Evolutionary conservation across 495 filamentous ascomycete genomes (phyloP).

Genomic region (Neurospora africana): DNA sequence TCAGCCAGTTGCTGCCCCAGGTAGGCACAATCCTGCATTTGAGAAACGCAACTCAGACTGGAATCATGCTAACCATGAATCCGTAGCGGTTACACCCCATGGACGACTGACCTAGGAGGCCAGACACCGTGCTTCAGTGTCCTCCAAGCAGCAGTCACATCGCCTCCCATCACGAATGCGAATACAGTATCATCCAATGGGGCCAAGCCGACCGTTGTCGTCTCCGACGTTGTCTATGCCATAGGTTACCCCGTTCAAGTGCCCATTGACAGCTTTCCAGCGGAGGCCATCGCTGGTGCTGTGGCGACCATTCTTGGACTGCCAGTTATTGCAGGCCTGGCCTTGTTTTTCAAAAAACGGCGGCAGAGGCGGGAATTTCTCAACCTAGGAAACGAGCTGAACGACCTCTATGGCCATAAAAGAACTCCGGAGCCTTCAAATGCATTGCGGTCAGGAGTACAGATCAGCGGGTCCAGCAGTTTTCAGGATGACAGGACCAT

Average conservation of each 20-base stretch:
- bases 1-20: constrained; percentile 16
- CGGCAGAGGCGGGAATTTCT: neutral
- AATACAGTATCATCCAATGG: neutral
- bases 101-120: constrained; percentile 12
- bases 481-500: neutral
- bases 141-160: neutral
- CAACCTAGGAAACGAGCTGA: constrained; percentile 1
- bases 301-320: neutral
- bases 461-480: neutral
- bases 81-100: constrained; percentile 11
- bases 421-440: neutral
- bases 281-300: constrained; percentile 11
- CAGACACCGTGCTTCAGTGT: constrained; percentile 14
- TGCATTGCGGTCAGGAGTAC: neutral
- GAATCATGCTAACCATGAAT: neutral
- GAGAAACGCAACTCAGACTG: neutral
- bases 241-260: constrained; percentile 7
- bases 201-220: constrained; percentile 6
- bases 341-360: constrained; percentile 1
- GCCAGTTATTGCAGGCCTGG: constrained; percentile 1
- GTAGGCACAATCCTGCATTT: neutral
- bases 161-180: neutral
- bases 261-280: neutral
- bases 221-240: constrained; percentile 9
- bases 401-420: neutral